These are phyloP conservation scores for Neonothopanus nambi DNA, from an alignment of 1,284 basidiomycete genomes.

Conservation along the genomic window DNA sequence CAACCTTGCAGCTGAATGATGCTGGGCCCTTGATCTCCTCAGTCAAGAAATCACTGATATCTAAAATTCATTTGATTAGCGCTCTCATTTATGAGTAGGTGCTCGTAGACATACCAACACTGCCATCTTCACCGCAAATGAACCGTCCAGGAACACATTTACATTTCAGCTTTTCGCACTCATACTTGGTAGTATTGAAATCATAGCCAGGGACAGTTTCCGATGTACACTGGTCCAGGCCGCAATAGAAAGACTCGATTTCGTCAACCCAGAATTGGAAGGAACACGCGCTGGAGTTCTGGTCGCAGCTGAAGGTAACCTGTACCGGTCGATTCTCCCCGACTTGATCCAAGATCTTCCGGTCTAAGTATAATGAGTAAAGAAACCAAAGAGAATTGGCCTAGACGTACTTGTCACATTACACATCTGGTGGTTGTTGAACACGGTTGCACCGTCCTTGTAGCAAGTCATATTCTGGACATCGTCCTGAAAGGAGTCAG, in stretches of 20 bases:
- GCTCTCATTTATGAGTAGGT: neutral
- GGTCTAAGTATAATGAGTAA: constrained; percentile 50
- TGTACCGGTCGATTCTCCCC: constrained; percentile 82
- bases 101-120: constrained; percentile 68
- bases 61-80: constrained; percentile 40
- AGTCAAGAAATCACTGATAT: constrained; percentile 91
- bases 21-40: constrained; percentile 93
- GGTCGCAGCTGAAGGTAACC: constrained; percentile 91
- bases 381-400: neutral
- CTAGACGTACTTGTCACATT: constrained; percentile 86
- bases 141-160: constrained; percentile 91
- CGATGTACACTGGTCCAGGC: constrained; percentile 68
- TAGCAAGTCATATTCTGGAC: constrained; percentile 88
- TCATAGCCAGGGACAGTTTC: constrained; percentile 56
- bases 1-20: constrained; percentile 80
- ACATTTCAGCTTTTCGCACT: constrained; percentile 84
- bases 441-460: constrained; percentile 87
- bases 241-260: constrained; percentile 95
- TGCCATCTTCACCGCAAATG: constrained; percentile 94
- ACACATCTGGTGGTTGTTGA: constrained; percentile 96
- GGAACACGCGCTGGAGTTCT: constrained; percentile 61
- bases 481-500: constrained; percentile 40
- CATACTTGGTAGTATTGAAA: constrained; percentile 73
- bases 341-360: constrained; percentile 88
- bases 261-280: constrained; percentile 98